Percentiles rank a stretch among this genome's conserved stretches.
These are phyloP conservation scores for Angophora floribunda DNA, from an alignment of 345 rosid species.

Conservation along the genomic window DNA sequence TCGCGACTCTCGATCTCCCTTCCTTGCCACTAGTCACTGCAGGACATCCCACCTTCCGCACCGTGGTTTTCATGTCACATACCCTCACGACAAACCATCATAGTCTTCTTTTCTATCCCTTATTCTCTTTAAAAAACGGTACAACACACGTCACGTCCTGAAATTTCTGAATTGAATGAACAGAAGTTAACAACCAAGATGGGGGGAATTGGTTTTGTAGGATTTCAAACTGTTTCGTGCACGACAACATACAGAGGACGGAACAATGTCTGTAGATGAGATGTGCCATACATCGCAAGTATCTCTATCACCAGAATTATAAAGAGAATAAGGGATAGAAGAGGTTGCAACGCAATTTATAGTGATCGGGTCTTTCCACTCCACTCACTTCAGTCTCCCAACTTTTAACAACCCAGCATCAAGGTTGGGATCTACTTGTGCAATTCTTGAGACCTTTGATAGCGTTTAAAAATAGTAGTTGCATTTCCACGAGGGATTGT, in stretches of 20 bases:
- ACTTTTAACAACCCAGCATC: not conserved
- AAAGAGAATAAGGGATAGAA: not conserved
- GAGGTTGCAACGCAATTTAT: not conserved
- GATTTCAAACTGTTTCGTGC: not conserved
- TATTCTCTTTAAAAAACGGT: not conserved
- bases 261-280: not conserved
- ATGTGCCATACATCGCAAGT: not conserved
- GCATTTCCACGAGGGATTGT: not conserved
- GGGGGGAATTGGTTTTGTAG: not conserved
- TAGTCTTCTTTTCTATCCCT: not conserved
- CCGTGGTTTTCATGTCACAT: not conserved
- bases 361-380: not conserved
- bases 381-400: not conserved
- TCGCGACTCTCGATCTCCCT: not conserved
- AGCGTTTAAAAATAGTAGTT: not conserved
- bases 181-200: not conserved
- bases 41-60: not conserved
- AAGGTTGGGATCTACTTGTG: not conserved
- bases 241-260: not conserved
- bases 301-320: not conserved
- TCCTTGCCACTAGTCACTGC: not conserved
- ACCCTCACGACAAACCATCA: not conserved
- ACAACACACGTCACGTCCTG: not conserved
- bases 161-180: not conserved
- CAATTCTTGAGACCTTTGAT: not conserved